Evolutionary conservation across 179 eudicot species (phyloP), one percentile per base, ranked within the genome.

Genomic region (Silene noctiflora): DNA sequence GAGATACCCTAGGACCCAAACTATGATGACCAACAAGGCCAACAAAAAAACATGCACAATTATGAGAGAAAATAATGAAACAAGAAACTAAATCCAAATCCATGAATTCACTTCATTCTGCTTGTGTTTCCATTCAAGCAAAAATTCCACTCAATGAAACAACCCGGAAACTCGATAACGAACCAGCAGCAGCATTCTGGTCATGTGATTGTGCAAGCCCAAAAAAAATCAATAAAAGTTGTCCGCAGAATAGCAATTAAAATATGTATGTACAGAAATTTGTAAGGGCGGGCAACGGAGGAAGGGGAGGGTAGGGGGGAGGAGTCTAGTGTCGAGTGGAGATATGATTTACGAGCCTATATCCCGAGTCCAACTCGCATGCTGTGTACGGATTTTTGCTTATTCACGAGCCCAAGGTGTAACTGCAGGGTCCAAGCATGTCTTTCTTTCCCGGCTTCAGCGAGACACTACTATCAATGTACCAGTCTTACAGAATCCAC

Each of bases 371-470:
- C 77, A 75, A 82, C 80, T 81, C 81, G 56, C 77, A 76, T 67
- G 9, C 58, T 67, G 11, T 64, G 78, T 58, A 67, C 78, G 65
- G 65, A 74, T 42, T 78, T 76, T 31, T 51, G 56, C 76, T 87
- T 82, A 79, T 87, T 85, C 83, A 84, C 82, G 78, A 51, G 69
- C 85, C 77, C 78, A 72, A 81, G 73, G 73, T 77, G 77, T 55
- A 77, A 75, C 71, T 75, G 64, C 79, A 46, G 74, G 19, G 39
- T 66, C 75, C 81, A 67, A 74, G 77, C 85, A 73, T 69, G 73
- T 75, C 75, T 65, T 75, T 60, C 29, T 71, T 51, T 71, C 25
- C 77, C 60, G 17, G 63, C 60, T 79, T 80, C 65, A 39, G 66
- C 64, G 75, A 82, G 76, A 67, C 75, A 77, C 74, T 75, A 62